Conservation (phyloP, 768 basidiomycete genomes). For the Tylopilus intermedius region DNA sequence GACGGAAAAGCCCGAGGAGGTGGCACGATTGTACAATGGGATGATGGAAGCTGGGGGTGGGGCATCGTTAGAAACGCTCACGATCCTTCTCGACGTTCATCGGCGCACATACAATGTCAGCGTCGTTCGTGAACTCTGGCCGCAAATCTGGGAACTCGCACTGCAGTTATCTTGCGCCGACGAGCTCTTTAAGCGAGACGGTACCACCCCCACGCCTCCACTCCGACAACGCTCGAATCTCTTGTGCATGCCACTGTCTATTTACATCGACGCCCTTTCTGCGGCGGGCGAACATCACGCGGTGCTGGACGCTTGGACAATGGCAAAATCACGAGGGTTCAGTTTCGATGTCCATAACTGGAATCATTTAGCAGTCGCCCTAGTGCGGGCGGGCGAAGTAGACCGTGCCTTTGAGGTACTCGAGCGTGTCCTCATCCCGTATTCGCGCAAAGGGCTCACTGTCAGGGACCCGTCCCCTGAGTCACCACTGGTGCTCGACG, state of each 20-base stretch:
- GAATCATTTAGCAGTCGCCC: slow-evolving; percentile 75
- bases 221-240: slow-evolving; percentile 42
- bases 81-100: slow-evolving; percentile 68
- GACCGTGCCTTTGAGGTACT: slow-evolving; percentile 79
- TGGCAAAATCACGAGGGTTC: slow-evolving; percentile 58
- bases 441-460: slow-evolving; percentile 33
- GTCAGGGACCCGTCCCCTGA: slow-evolving; percentile 30
- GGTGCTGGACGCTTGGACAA: slow-evolving; percentile 64
- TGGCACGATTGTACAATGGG: slow-evolving; percentile 53
- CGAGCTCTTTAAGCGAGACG: slow-evolving; percentile 29
- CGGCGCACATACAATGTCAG: slow-evolving; percentile 52
- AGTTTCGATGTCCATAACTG: slow-evolving; percentile 86
- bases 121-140: slow-evolving; percentile 61
- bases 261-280: slow-evolving; percentile 75
- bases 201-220: slow-evolving; percentile 1
- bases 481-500: slow-evolving; percentile 40
- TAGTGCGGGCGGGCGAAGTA: slow-evolving; percentile 76
- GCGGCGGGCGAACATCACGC: slow-evolving; percentile 54
- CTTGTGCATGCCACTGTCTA: slow-evolving; percentile 75
- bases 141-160: slow-evolving; percentile 58
- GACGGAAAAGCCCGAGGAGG: slow-evolving; percentile 43
- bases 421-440: slow-evolving; percentile 70
- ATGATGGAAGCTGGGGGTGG: slow-evolving; percentile 50
- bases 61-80: slow-evolving; percentile 56
- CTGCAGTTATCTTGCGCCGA: slow-evolving; percentile 35